Conservation (phyloP, 1,284 basidiomycete species). For the Ganoderma multipileum region DNA sequence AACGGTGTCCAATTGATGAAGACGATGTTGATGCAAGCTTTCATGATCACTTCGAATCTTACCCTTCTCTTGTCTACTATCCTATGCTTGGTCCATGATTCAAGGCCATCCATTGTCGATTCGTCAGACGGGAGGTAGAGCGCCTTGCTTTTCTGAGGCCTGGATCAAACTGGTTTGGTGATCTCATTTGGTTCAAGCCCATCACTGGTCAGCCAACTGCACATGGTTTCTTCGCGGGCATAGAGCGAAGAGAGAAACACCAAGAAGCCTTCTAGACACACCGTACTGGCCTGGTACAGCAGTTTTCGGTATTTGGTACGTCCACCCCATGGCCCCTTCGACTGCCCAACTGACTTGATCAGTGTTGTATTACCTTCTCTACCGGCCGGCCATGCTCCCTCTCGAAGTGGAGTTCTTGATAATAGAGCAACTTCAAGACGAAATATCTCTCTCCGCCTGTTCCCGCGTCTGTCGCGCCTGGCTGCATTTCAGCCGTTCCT, state of each 20-base stretch:
- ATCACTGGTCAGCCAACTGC: neutral
- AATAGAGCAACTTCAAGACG: conserved; percentile 11
- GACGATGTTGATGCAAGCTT: no score
- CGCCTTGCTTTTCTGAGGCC: neutral
- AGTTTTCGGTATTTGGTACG: neutral
- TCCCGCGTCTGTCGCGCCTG: conserved; percentile 14
- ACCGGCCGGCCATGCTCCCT: conserved; percentile 5
- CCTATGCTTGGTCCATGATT: no score
- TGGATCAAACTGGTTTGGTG: neutral
- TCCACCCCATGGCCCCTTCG: neutral
- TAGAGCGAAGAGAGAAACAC: neutral
- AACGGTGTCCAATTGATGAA: no score
- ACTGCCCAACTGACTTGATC: neutral
- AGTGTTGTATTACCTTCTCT: neutral
- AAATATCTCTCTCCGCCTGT: conserved; percentile 10
- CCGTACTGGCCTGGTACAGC: no score
- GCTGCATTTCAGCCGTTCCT: conserved; percentile 7
- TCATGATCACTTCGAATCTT: no score
- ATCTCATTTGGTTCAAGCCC: neutral
- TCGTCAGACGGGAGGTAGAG: no score
- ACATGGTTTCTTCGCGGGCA: neutral
- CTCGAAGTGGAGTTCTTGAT: conserved; percentile 13
- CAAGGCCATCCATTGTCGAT: no score
- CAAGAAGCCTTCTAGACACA: neutral
- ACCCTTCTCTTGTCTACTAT: no score